Evolutionary conservation across 352 stramenopile species (phyloP).

Genomic region (Plasmopara halstedii): DNA sequence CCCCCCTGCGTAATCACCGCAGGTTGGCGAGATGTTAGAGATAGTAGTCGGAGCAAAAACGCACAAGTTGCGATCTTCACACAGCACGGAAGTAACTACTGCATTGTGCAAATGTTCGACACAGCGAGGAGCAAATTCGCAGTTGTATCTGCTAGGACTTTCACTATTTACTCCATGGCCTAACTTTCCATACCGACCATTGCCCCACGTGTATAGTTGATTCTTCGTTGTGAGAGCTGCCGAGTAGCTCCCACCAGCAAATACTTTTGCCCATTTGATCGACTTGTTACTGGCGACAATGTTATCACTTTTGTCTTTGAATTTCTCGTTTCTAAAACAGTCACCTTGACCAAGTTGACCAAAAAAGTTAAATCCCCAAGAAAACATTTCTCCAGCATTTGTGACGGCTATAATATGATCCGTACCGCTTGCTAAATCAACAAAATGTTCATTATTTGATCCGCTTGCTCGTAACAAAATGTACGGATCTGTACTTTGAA

Average conservation of each 20-base stretch:
- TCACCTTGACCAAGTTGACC: conserved; percentile 66
- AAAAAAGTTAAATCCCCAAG: conserved; percentile 77
- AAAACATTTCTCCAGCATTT: conserved; percentile 38
- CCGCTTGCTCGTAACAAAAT: conserved; percentile 26
- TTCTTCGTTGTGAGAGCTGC: conserved; percentile 30
- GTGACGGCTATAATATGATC: conserved; percentile 64
- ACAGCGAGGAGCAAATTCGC: conserved; percentile 25
- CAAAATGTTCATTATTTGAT: conserved; percentile 31
- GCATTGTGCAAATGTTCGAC: conserved; percentile 34
- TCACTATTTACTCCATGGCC: conserved; percentile 19
- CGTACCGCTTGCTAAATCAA: conserved; percentile 52
- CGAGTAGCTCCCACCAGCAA: conserved; percentile 57
- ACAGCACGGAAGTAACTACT: conserved; percentile 38
- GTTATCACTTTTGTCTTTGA: conserved; percentile 16
- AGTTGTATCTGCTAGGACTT: background rate
- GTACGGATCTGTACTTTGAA: conserved; percentile 7
- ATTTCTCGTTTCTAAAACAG: conserved; percentile 10
- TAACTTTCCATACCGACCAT: conserved; percentile 41
- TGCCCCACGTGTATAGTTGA: conserved; percentile 55
- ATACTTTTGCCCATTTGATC: conserved; percentile 38
- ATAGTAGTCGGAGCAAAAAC: conserved; percentile 59
- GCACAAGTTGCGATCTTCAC: conserved; percentile 37
- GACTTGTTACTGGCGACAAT: conserved; percentile 5
- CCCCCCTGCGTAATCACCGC: conserved; percentile 44
- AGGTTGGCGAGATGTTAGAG: conserved; percentile 30